Base-by-base conservation (phyloP, 208 protist species). In the Acanthamoeba healyi region DNA sequence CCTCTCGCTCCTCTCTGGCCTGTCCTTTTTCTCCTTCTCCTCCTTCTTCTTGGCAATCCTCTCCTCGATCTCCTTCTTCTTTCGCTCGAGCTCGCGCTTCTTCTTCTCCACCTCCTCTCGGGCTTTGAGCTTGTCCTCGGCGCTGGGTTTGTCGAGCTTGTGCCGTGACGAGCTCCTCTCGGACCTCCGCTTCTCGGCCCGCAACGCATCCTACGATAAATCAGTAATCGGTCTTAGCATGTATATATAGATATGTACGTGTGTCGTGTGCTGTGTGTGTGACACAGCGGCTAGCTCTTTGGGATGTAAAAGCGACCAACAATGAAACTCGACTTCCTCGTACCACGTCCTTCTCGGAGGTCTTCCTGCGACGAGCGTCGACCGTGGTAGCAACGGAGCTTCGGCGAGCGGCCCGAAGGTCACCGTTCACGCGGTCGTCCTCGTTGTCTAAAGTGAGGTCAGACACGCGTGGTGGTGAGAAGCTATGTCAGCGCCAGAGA, bases 61-160 rank as follows among this genome's bases (percentile, higher is more conserved):
- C 34, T 87, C 77, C 40, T 61, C 49, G 46, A 87, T 87, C 77
- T 87, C 49, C 42, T 58, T 49, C 77, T 61, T 61, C 49, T 87
- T 61, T n/a, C 77, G 40, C 49, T 61, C 77, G 12, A 63, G 40
- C 77, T 87, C 49, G 0, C 77, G 40, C 42, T 61, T 87, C 49
- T 87, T 87, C 19, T 38, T 19, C 34, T 87, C 49, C 24, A 87
- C 49, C 44, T 87, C 49, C 77, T 87, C 77, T 2, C 34, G 38
- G 1, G 77, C 77, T 32, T 87, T 77, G 67, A 44, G 2, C 67
- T 77, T 77, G 67, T 77, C 67, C 38, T 77, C 67, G 38, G 67
- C 15, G 67, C 67, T 77, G 34, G 38, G 19, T 17, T 77, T 77
- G 67, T 77, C 67, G 38, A 77, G 34, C 67, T 77, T 77, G 67